Base-by-base conservation (phyloP, 805 yeast genomes). In the Helenozyma rhizophorensis region DNA sequence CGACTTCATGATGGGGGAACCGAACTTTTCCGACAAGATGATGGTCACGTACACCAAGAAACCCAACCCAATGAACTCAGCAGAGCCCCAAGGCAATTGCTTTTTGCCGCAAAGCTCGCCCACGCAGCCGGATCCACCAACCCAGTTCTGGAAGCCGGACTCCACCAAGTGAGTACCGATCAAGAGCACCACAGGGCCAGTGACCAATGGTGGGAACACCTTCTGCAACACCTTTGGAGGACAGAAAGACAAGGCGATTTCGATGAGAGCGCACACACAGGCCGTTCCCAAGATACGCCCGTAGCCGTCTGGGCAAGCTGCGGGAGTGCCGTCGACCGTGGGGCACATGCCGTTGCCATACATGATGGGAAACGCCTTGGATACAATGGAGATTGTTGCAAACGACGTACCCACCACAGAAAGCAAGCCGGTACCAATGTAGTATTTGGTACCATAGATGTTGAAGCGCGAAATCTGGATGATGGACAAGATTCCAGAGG, bases 1-100 rank as follows among this genome's bases (percentile, higher is more conserved):
- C 2, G 95, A 83, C 55, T 83, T 85, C 90, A 87, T 83, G 49
- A 87, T 83, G 39, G 96, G 96, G 18, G 96, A 78, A 21, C 96
- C 96, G 73, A 83, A 88, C 55, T 78, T 78, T 56, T 88, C 96
- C 50, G 82, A 73, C 22, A 86, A 37, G 36, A 87, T 68, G 48
- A 88, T 85, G 6, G 85, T 65, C 22, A 78, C 72, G 50, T 74
- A 83, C 10, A 86, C 96, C 23, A 80, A 61, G 70, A 88, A 85
- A 6, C 96, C 96, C 13, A 87, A 68, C 30, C 96, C 96, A 43
- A 88, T 61, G 51, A 80, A 88, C 51, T 80, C 73, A 7, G 95
- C 95, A 13, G 90, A 78, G 4, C 96, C 96, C 86, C 90, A 87
- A 3, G 72, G 72, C 32, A 73, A 70, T 18, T 21, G 25, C 22